These are phyloP conservation scores for Chlorella ohadii DNA, from an alignment of 139 green algal species.

Conservation along the genomic window DNA sequence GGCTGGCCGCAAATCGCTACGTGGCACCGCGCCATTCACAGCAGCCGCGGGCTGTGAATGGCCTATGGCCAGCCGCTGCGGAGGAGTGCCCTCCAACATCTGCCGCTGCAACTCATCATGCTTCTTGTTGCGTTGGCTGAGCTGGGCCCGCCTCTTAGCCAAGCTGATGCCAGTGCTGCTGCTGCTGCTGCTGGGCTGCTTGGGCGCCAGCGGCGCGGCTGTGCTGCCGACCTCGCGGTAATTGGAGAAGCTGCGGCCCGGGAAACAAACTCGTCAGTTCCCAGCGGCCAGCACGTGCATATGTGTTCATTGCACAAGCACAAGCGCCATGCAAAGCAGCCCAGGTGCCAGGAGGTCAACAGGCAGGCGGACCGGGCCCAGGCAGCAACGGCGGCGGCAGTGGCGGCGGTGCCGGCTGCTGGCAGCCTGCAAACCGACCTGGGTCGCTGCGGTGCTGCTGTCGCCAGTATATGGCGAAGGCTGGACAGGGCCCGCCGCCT, in stretches of 20 bases:
- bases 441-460: neutral
- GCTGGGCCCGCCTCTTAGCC: neutral
- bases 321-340: no score
- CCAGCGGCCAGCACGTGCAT: no score
- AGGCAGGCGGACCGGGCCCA: no score
- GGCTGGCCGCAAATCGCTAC: no score
- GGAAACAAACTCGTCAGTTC: no score
- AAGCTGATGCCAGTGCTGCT: neutral
- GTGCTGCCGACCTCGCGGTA: no score
- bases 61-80: neutral
- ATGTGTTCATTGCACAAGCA: no score
- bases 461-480: neutral
- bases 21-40: neutral
- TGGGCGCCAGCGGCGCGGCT: no score
- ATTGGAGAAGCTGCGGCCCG: no score
- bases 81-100: neutral
- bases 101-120: neutral
- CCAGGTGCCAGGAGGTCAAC: no score
- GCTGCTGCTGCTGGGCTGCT: neutral
- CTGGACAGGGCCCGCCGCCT: slow-evolving; percentile 4
- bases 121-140: neutral
- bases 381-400: no score
- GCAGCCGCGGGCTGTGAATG: neutral
- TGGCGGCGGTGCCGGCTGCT: neutral
- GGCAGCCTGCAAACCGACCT: neutral